Base-by-base conservation (phyloP, 805 yeast species). In the Candida adriatica region DNA sequence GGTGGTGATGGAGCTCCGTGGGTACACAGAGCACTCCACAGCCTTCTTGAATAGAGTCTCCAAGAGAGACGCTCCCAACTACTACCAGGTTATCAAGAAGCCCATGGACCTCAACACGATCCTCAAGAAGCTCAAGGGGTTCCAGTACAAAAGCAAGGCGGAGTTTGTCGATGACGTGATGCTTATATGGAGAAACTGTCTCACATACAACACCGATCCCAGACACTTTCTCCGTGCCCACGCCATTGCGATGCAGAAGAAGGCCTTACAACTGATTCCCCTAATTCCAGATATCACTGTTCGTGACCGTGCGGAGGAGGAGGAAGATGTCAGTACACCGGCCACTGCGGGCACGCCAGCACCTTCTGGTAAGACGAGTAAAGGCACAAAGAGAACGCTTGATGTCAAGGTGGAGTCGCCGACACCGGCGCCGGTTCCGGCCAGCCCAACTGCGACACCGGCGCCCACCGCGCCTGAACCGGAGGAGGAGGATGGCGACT, bases 21-120 rank as follows among this genome's bases (percentile, higher is more conserved):
- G 90, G 6, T 85, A 81, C 45, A 90, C 98, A 0, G 96, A 92
- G 50, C 97, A 92, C 58, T 87, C 96, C 0, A 87, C 96, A 1
- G 95, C 97, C 0, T 92, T 92, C 51, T 65, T 92, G 43, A 92
- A 88, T 59, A 84, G 85, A 51, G 99, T 92, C n/a, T 85, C 92
- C 37, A 92, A 92, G 53, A 70, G 98, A 34, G 99, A 92, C 49
- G 99, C 99, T 0, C 99, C 98, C 6, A 92, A 92, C 53, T 92
- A 92, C 58, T 86, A 86, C 43, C 79, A 80, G 35, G 69, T 92
- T 25, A 90, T 92, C 48, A 88, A 86, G 47, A 75, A 73, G 36
- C 97, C 99, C 15, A 92, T 92, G 99, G 99, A 92, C 52, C 64
- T 92, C 44, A 88, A 87, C 50, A 90, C 96, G 0, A 95, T 94